Evolutionary conservation across 306 rosid genomes (phyloP), one percentile per base, ranked within the genome.

Genomic region (Vicia faba): DNA sequence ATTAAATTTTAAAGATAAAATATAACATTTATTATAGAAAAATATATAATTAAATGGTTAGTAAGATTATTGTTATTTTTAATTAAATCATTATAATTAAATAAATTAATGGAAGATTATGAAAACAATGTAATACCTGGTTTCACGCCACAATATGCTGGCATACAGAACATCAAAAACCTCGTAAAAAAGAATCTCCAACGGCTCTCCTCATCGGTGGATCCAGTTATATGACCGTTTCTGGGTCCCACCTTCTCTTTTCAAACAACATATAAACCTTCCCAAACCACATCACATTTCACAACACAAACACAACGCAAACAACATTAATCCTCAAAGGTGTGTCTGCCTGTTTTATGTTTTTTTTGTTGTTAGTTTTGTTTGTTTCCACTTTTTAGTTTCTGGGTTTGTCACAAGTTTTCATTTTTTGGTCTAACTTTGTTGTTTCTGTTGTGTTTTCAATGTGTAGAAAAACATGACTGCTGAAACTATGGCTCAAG

Each of bases 191-290:
- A 53, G 78, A 73, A 78, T 66, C 71, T 29, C 61, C 69, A 80
- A 76, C 79, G 84, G 84, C 81, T 79, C 61, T 73, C 60, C 76
- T 63, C 69, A 63, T 49, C 15, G 69, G 8, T 80, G 81, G 38
- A 71, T 76, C 79, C 76, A 72, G 61, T 69, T 57, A 68, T 62
- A 51, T 76, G 31, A 76, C 84, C 81, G 81, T 80, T 76, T 63
- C 18, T 79, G 73, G 77, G 43, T 38, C 78, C 10, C 60, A 33
- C 15, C 53, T 50, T 15, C 29, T 1, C n/a, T n/a, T 44, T 64
- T n/a, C 33, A 49, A 39, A 9, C 41, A 9, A 13, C 38, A 14
- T 9, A 6, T n/a, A 64, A 39, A 56, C 62, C 66, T 35, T 28
- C 51, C 2, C 59, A 8, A 7, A 33, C 8, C 29, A 20, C 29